Evolutionary conservation across 2,329 filamentous ascomycete genomes (phyloP).

Genomic region (Emergomyces africanus): DNA sequence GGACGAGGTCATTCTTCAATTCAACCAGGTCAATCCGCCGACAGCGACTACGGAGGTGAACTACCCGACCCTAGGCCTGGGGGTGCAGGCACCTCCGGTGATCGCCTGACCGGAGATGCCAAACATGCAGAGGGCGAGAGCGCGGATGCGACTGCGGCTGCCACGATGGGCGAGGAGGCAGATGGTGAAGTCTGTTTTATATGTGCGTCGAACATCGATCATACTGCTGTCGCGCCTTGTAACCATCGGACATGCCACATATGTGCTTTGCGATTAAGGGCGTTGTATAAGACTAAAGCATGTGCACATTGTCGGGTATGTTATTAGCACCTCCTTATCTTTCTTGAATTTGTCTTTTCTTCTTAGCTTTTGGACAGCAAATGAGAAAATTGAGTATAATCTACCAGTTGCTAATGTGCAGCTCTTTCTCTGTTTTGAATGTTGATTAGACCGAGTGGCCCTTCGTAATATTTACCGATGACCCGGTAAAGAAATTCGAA

Average conservation of each 20-base stretch:
- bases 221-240: conserved; percentile 82
- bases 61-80: conserved; percentile 26
- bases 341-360: background rate
- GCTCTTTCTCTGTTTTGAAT: conserved; percentile 5
- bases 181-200: conserved; percentile 86
- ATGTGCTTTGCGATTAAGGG: conserved; percentile 78
- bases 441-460: conserved; percentile 29
- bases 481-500: conserved; percentile 66
- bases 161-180: conserved; percentile 36
- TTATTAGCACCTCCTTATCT: conserved; percentile 9
- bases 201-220: conserved; percentile 78
- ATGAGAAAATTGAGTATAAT: background rate
- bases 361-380: background rate
- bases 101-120: conserved; percentile 37
- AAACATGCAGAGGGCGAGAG: conserved; percentile 21
- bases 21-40: conserved; percentile 2
- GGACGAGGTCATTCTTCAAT: background rate
- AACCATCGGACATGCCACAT: conserved; percentile 97
- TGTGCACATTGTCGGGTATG: conserved; percentile 89
- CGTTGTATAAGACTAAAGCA: conserved; percentile 89
- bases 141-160: conserved; percentile 8
- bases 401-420: conserved; percentile 5
- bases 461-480: conserved; percentile 86
- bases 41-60: conserved; percentile 27
- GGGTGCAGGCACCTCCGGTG: conserved; percentile 31